Evolutionary conservation across 176 grass and related monocot genomes (phyloP), one percentile per base, ranked within the genome.

Genomic region (Phoenix dactylifera): DNA sequence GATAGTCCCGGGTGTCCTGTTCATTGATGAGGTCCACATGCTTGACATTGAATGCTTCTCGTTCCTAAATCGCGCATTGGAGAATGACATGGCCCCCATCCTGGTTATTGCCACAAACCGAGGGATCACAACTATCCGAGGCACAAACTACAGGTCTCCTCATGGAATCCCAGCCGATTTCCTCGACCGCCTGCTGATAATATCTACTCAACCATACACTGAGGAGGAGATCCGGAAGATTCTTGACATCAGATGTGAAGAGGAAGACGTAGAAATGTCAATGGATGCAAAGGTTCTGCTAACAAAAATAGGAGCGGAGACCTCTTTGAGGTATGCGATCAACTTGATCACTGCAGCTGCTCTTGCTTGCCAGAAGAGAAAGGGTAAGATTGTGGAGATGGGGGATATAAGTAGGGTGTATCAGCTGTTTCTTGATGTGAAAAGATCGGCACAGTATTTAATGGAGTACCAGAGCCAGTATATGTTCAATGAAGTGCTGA

Each of bases 21-120:
- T 92, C 62, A 86, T 98, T 6, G 87, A 98, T 64, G 87, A 98
- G 73, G 93, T 88, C 22, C 93, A 98, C 71, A 98, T 98, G 81
- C 93, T 98, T 3, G 93, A 98, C 54, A 88, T 97, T 1, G 87
- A 97, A 51, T 98, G 87, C 15, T 92, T 98, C 67, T 92, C 93
- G 48, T 98, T 98, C 76, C 87, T 98, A 7, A 98, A 92, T 59
- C 72, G 87, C 9, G 84, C 81, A 18, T 24, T 92, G 54, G 93
- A 92, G 74, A 92, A 98, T 58, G 93, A 91, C 3, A 92, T 98
- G 93, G 84, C 93, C 25, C 93, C 93, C 0, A 98, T 98, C 24
- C 76, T 92, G 12, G 84, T 98, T 6, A 88, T 92, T 0, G 87
- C 93, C 2, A 92, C 93, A 18, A 98, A 98, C 50, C 50, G 93